These are phyloP conservation scores for Zasmidium angulare DNA, from an alignment of 2,329 filamentous ascomycete genomes.

Conservation along the genomic window DNA sequence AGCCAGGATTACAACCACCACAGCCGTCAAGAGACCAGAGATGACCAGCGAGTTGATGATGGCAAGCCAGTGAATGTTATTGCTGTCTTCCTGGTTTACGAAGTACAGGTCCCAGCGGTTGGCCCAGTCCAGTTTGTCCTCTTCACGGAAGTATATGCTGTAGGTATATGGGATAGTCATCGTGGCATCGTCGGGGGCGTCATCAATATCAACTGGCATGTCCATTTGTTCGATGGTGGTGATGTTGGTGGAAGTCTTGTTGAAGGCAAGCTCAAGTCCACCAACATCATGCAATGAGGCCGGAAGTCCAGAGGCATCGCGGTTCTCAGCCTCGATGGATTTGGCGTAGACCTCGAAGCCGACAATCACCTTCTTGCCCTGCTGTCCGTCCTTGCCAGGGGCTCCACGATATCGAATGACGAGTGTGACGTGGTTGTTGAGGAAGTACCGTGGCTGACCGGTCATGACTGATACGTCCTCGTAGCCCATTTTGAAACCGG, in stretches of 20 bases:
- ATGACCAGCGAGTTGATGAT: constrained; percentile 87
- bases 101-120: constrained; percentile 89
- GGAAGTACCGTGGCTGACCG: constrained; percentile 65
- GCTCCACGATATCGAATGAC: constrained; percentile 76
- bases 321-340: constrained; percentile 66
- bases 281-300: constrained; percentile 62
- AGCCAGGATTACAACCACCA: constrained; percentile 77
- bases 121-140: constrained; percentile 75
- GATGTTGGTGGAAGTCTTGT: constrained; percentile 60
- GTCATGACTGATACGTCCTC: constrained; percentile 63
- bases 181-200: constrained; percentile 63
- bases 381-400: constrained; percentile 65
- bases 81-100: constrained; percentile 79
- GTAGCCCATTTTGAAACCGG: constrained; percentile 85
- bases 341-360: constrained; percentile 90
- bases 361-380: constrained; percentile 76
- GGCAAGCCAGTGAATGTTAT: constrained; percentile 81
- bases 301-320: constrained; percentile 67
- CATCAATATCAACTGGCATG: constrained; percentile 43
- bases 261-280: constrained; percentile 68
- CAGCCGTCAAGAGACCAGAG: constrained; percentile 72
- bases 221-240: constrained; percentile 54
- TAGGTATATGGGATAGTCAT: constrained; percentile 81
- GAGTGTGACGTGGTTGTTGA: constrained; percentile 87
- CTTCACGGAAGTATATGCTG: constrained; percentile 85